Evolutionary conservation across 2,329 filamentous ascomycete species (phyloP).

Genomic region (Geosmithia flava): DNA sequence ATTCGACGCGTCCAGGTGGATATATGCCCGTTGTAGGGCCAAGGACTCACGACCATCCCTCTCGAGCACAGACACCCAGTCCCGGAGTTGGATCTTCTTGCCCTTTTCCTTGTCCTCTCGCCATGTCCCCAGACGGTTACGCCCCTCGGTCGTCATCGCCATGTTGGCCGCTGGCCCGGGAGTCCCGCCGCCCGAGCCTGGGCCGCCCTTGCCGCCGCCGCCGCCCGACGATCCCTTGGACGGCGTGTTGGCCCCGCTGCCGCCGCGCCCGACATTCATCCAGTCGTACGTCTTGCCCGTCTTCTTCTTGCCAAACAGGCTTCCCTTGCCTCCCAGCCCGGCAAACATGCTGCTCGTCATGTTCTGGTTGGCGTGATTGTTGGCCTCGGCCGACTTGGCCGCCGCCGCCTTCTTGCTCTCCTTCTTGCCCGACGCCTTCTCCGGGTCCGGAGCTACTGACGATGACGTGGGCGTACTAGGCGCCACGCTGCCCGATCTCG

Average conservation of each 20-base stretch:
- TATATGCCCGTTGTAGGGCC: slow-evolving; percentile 47
- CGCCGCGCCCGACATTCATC: slow-evolving; percentile 47
- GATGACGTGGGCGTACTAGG: slow-evolving; percentile 46
- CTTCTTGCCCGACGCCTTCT: slow-evolving; percentile 75
- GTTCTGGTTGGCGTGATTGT: slow-evolving; percentile 72
- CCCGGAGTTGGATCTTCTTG: slow-evolving; percentile 69
- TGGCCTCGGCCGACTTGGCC: slow-evolving; percentile 67
- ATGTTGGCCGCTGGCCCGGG: slow-evolving; percentile 11
- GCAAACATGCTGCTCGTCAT: slow-evolving; percentile 65
- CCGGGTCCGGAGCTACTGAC: slow-evolving; percentile 43
- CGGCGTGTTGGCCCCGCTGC: slow-evolving; percentile 42
- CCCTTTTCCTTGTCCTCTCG: slow-evolving; percentile 70
- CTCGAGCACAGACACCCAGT: slow-evolving; percentile 71
- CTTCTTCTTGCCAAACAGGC: slow-evolving; percentile 45
- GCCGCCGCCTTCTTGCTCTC: slow-evolving; percentile 64
- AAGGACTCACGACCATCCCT: slow-evolving; percentile 57
- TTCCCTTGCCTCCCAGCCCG: slow-evolving; percentile 49
- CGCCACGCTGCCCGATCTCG: slow-evolving; percentile 43
- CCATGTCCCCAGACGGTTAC: slow-evolving; percentile 58
- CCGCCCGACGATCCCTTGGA: slow-evolving; percentile 18
- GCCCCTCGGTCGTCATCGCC: slow-evolving; percentile 42
- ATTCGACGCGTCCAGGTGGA: slow-evolving; percentile 35
- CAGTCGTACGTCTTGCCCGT: slow-evolving; percentile 59
- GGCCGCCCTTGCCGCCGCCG: slow-evolving; percentile 14
- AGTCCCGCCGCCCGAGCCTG: slow-evolving; percentile 9